These are phyloP conservation scores for Medakamo hakoo DNA, from an alignment of 139 green algal genomes.

Conservation along the genomic window DNA sequence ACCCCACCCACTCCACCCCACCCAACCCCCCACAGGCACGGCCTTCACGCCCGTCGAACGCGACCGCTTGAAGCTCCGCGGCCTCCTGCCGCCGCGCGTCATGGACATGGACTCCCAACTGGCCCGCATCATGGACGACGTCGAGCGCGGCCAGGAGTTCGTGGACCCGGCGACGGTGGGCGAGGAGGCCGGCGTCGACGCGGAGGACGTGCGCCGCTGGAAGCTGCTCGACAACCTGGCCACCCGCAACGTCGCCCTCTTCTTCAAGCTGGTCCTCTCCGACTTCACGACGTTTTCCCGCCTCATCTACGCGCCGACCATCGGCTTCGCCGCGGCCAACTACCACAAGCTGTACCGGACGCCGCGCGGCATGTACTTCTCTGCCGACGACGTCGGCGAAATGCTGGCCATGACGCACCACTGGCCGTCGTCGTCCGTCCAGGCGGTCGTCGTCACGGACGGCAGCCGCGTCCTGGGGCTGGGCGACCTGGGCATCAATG, in stretches of 20 bases:
- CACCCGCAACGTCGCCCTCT: not conserved
- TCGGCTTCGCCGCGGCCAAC: slow-evolving; percentile 54
- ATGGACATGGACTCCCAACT: slow-evolving; percentile 24
- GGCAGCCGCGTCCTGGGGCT: slow-evolving; percentile 62
- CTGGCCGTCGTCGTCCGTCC: slow-evolving; percentile 36
- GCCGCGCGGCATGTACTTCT: slow-evolving; percentile 87
- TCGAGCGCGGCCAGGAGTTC: not conserved
- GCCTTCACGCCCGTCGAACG: slow-evolving; percentile 60
- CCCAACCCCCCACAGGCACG: slow-evolving; percentile 49
- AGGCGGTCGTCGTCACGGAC: slow-evolving; percentile 62
- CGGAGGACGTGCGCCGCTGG: not conserved
- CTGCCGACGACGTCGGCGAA: slow-evolving; percentile 47
- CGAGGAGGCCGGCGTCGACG: not conserved
- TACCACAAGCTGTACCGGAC: slow-evolving; percentile 48
- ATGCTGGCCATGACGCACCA: slow-evolving; percentile 59
- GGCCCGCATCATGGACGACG: not conserved
- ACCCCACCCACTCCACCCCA: no score
- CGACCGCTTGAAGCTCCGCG: slow-evolving; percentile 70
- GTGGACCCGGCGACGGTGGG: not conserved
- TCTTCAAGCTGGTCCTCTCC: slow-evolving; percentile 24
- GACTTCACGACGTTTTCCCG: slow-evolving; percentile 75
- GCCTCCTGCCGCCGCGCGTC: slow-evolving; percentile 61
- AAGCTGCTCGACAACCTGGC: not conserved
- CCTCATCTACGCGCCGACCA: slow-evolving; percentile 51
- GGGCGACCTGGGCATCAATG: slow-evolving; percentile 64